Conservation (phyloP, 371 early-diverging fungal species). For the Mortierella sp. region DNA sequence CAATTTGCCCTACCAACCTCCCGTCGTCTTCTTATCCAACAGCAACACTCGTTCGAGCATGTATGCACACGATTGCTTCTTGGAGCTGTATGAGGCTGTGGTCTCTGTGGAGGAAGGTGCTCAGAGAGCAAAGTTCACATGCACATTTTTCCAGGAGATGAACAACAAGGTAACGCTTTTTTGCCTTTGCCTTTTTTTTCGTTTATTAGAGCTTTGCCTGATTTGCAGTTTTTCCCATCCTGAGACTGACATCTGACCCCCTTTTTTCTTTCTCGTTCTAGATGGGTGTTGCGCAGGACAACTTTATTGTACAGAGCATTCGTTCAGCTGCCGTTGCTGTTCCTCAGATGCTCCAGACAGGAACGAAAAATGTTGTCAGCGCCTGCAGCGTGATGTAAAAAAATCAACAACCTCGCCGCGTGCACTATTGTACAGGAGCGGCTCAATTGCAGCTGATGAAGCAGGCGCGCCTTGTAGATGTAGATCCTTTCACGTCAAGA, state of each 20-base stretch:
- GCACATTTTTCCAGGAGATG: constrained; percentile 70
- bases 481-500: neutral
- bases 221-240: neutral
- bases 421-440: neutral
- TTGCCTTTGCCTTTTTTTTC: neutral
- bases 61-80: constrained; percentile 67
- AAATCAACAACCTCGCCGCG: neutral
- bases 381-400: constrained; percentile 50
- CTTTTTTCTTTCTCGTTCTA: neutral
- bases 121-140: constrained; percentile 65
- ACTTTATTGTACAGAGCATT: constrained; percentile 52
- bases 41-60: constrained; percentile 63
- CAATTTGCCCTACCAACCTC: constrained; percentile 59
- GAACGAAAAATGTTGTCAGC: constrained; percentile 32
- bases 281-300: constrained; percentile 44
- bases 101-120: constrained; percentile 64
- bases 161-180: constrained; percentile 33
- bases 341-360: constrained; percentile 49
- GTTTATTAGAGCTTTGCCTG: neutral
- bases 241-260: neutral
- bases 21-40: constrained; percentile 68
- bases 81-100: constrained; percentile 69
- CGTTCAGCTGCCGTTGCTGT: constrained; percentile 42
- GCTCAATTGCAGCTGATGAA: neutral
- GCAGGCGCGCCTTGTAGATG: neutral